Base-by-base conservation (phyloP, 1,284 basidiomycete genomes). In the Fomes fomentarius region DNA sequence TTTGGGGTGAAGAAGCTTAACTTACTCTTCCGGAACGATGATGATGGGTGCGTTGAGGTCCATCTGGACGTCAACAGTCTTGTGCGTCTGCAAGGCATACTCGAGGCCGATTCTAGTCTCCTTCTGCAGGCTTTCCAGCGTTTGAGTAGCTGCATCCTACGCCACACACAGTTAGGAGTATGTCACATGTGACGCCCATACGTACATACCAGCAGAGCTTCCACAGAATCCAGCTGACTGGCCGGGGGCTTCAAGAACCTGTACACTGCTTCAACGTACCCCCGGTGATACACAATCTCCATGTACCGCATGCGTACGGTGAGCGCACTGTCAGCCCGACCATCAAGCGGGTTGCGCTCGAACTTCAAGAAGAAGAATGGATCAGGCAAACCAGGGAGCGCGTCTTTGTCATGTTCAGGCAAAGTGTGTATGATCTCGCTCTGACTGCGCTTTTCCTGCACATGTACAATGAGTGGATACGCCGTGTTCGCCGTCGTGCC, bases 21-120 rank as follows among this genome's bases (percentile, higher is more conserved):
- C 83, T 57, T 67, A 93, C 92, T 93, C 86, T 75, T 99, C 96
- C 2, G 97, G 97, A 39, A 99, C 83, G 62, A 99, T 94, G 69
- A 99, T 98, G 68, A 99, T 89, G 4, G 97, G 97, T 2, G 97
- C 95, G 67, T 98, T 94, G 80, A 99, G 85, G 67, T 99, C 96
- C 74, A 99, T 86, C 63, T 93, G 91, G 28, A 99, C 80, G 69
- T 99, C 96, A 43, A 99, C 80, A 0, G 96, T 99, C 77, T 96
- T 96, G 77, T 97, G 95, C 15, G 84, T 87, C 71, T 94, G 87
- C 31, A 99, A 74, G 0, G 96, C 97, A 73, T 91, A 93, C 74
- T 99, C 97, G 43, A 99, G 77, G 6, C 97, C 94, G 1, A 95
- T 93, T 54, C 98, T 78, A 1, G 97, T 99, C 69, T 99, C 95